These are phyloP conservation scores for Pythium insidiosum DNA, from an alignment of 352 stramenopile genomes.

Conservation along the genomic window DNA sequence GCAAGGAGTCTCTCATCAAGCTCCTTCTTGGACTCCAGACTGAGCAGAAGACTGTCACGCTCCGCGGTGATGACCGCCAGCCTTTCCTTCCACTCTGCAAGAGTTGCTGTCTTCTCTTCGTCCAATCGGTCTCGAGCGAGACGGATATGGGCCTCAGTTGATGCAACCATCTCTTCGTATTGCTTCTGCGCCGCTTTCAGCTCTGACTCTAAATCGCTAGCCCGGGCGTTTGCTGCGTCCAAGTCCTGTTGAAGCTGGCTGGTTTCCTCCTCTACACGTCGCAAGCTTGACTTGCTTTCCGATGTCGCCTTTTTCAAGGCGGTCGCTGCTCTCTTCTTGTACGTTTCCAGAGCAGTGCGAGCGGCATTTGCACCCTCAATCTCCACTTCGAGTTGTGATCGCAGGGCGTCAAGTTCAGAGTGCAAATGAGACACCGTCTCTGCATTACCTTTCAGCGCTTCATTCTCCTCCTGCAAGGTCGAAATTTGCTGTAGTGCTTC, in stretches of 20 bases:
- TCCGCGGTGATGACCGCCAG: constrained; percentile 25
- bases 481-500: constrained; percentile 1
- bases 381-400: constrained; percentile 32
- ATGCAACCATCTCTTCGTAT: not conserved
- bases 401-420: constrained; percentile 6
- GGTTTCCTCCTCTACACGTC: constrained; percentile 33
- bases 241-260: constrained; percentile 41
- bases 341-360: constrained; percentile 53
- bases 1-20: constrained; percentile 30
- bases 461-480: constrained; percentile 22
- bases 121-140: constrained; percentile 17
- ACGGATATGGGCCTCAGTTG: constrained; percentile 5
- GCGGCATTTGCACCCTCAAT: constrained; percentile 39
- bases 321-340: constrained; percentile 72
- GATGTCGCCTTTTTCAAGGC: constrained; percentile 70
- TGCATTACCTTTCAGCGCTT: constrained; percentile 2
- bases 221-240: constrained; percentile 23
- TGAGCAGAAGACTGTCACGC: constrained; percentile 17
- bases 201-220: constrained; percentile 8
- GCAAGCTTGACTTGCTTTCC: constrained; percentile 54
- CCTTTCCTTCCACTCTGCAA: constrained; percentile 18
- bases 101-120: constrained; percentile 17
- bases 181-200: constrained; percentile 4
- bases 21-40: constrained; percentile 16
- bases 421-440: constrained; percentile 5